Evolutionary conservation across 768 basidiomycete genomes (phyloP), one percentile per base, ranked within the genome.

Genomic region (Podaxis sp.): DNA sequence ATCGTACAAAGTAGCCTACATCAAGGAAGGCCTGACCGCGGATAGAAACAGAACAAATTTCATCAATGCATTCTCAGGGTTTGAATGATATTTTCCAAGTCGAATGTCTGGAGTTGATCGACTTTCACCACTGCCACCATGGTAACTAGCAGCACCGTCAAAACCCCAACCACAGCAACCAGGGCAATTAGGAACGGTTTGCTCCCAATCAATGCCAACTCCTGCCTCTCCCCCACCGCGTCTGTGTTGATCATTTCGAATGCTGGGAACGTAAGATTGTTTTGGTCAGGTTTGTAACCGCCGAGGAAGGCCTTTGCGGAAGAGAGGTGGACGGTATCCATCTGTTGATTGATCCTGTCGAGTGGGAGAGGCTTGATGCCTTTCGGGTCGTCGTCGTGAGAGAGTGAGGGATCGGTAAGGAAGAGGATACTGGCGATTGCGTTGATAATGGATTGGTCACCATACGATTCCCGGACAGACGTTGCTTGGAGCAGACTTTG

Each of bases 51-150:
- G 7, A 3, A 44, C n/a, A 13, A 15, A 33, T n/a, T 10, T 24
- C 15, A 46, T 57, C 13, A 57, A 3, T 57, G 10, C 17, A 17
- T 17, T 24, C 33, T 33, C 58, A 59, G 13, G 2, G 33, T 24
- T 26, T 48, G 54, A 4, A 46, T n/a, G 20, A 61, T 61, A 44
- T 61, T 61, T 8, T 54, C 52, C 60, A 61, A 37, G 8, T 61
- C 60, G 22, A 61, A 61, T 8, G 51, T 53, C 24, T 48, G 28
- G 12, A 61, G 40, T 36, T 48, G 40, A 54, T 61, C 60, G 13
- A 13, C 52, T 15, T 17, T 53, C 38, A 46, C 52, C n/a, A 61
- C 12, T 41, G 20, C 17, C 41, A 61, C 11, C 13, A 61, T 26
- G 6, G 40, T 46, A 33, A 8, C 13, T 40, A 54, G 15, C 10